Conservation (phyloP, 2,329 filamentous ascomycete species). For the Ascocoryne sarcoides region DNA sequence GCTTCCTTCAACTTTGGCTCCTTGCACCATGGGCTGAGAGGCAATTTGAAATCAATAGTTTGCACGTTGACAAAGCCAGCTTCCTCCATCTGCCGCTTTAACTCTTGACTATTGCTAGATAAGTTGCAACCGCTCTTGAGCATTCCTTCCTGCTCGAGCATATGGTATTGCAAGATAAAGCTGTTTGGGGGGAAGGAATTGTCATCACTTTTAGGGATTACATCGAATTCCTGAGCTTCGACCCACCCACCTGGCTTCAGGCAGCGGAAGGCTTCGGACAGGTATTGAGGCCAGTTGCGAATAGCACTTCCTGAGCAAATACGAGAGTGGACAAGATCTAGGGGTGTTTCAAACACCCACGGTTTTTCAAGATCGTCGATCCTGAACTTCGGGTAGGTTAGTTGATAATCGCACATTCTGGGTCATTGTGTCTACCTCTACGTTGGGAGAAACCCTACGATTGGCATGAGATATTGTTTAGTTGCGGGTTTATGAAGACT, state of each 20-base stretch:
- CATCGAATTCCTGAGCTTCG: constrained; percentile 16
- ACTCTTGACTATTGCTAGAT: constrained; percentile 19
- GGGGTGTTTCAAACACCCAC: constrained; percentile 27
- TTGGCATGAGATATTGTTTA: background rate
- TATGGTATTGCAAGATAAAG: constrained; percentile 10
- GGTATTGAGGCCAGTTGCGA: constrained; percentile 31
- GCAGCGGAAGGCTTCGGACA: constrained; percentile 6
- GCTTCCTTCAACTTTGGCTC: constrained; percentile 38
- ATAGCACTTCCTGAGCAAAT: constrained; percentile 12
- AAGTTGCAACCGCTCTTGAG: constrained; percentile 6
- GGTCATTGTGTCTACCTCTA: constrained; percentile 20
- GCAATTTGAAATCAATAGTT: constrained; percentile 35
- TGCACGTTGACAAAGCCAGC: constrained; percentile 35
- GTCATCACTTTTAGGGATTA: constrained; percentile 8
- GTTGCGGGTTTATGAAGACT: background rate
- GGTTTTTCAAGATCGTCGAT: constrained; percentile 48
- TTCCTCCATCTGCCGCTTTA: constrained; percentile 20
- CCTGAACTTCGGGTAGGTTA: constrained; percentile 16
- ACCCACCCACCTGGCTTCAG: constrained; percentile 16
- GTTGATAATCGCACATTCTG: background rate
- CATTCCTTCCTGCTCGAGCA: constrained; percentile 8
- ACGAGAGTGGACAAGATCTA: constrained; percentile 15
- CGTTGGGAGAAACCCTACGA: constrained; percentile 17
- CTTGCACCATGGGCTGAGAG: constrained; percentile 39
- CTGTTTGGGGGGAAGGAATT: constrained; percentile 11